Percentiles rank a stretch among this genome's conserved stretches.
phyloP scores from a whole-genome alignment of 2,329 filamentous ascomycete genomes.

The Raffaelea deltoideospora region DNA sequence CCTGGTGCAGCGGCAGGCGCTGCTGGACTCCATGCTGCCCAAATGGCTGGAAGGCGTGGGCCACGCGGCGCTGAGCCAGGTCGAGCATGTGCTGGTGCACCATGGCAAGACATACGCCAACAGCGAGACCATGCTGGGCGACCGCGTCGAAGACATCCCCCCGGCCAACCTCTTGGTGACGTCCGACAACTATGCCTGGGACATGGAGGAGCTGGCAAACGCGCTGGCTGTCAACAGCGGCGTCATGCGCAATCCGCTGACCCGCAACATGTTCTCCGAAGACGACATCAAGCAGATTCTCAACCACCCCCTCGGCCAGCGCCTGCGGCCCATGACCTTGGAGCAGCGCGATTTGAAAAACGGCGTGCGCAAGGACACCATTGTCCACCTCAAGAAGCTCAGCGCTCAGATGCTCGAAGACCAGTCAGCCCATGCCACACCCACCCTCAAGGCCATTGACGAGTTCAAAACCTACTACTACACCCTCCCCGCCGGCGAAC shows the following conservation, averaged over 20 bases:
- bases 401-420: conserved; percentile 11
- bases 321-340: conserved; percentile 10
- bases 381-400: conserved; percentile 11
- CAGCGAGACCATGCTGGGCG: conserved; percentile 7
- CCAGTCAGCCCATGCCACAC: conserved; percentile 9
- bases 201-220: conserved; percentile 23
- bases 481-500: conserved; percentile 13
- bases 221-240: conserved; percentile 11
- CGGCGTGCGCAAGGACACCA: conserved; percentile 13
- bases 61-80: conserved; percentile 5
- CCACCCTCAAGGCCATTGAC: conserved; percentile 13
- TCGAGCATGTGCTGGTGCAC: conserved; percentile 7
- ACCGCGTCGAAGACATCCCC: conserved; percentile 5
- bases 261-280: conserved; percentile 13
- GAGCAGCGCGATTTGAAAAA: conserved; percentile 12
- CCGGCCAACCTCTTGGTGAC: conserved; percentile 7
- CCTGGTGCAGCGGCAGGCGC: conserved; percentile 6
- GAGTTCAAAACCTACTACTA: conserved; percentile 12
- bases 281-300: conserved; percentile 13
- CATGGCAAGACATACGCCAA: conserved; percentile 8
- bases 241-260: conserved; percentile 18
- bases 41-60: conserved; percentile 1
- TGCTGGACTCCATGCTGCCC: conserved; percentile 9
- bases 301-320: conserved; percentile 13
- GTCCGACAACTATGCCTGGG: conserved; percentile 19